Evolutionary conservation across 2,329 filamentous ascomycete species (phyloP).

Genomic region (Paradendryphiella salina): DNA sequence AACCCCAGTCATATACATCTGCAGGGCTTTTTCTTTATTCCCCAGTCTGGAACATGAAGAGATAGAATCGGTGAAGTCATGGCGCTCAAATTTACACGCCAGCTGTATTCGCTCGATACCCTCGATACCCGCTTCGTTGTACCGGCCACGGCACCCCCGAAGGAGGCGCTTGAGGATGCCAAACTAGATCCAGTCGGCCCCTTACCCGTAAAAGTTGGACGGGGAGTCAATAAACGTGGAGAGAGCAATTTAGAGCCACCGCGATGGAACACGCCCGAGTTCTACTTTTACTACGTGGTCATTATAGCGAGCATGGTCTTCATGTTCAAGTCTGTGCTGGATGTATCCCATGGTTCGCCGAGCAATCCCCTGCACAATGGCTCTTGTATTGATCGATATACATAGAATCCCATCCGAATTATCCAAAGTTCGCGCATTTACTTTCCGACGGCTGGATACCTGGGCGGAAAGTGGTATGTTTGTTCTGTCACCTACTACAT

Average conservation of each 20-base stretch:
- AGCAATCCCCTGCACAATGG: not conserved
- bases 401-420: constrained; percentile 78
- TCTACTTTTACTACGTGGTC: constrained; percentile 75
- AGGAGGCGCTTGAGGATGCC: constrained; percentile 43
- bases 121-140: constrained; percentile 74
- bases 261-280: constrained; percentile 86
- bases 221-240: constrained; percentile 23
- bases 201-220: constrained; percentile 29
- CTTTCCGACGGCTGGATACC: constrained; percentile 88
- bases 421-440: constrained; percentile 69
- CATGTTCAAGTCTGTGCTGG: constrained; percentile 90
- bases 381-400: constrained; percentile 6
- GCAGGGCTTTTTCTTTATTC: not conserved
- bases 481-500: not conserved
- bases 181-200: constrained; percentile 41
- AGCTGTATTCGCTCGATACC: constrained; percentile 66
- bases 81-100: constrained; percentile 54
- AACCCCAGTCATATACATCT: constrained; percentile 1
- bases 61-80: constrained; percentile 33
- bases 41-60: constrained; percentile 24
- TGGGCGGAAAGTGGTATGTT: constrained; percentile 77
- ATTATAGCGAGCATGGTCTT: constrained; percentile 69
- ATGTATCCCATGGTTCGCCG: constrained; percentile 75
- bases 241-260: constrained; percentile 60
- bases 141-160: constrained; percentile 67